Evolutionary conservation across 495 filamentous ascomycete species (phyloP), one percentile per base, ranked within the genome.

Genomic region (Hypoxylon lenormandii): DNA sequence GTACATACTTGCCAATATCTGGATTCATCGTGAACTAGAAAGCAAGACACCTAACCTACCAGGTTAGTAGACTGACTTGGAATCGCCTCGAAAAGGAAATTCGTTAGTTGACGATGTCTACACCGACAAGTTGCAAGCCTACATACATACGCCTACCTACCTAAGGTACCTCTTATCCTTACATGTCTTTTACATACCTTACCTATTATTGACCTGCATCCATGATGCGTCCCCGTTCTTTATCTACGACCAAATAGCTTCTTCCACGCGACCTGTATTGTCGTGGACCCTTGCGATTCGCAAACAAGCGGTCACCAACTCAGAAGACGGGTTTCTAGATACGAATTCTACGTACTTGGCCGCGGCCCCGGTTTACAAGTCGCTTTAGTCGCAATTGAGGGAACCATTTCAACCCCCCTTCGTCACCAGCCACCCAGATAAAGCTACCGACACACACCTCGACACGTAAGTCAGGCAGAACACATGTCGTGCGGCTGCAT

Each of bases 231-330:
- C 57, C 62, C 60, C 57, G 33, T 63, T 54, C 57, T 61, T 38
- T 66, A 61, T 52, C 56, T 61, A 55, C 62, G 23, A 63, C 68
- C 68, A 71, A 66, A 36, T 71, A 71, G 68, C 68, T 52, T 58
- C 58, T 56, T 66, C 51, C 68, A 71, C 68, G 68, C 68, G 43
- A 66, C 62, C 57, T 62, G 7, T 47, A 50, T 23, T 65, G 36
- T 71, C 68, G 68, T 71, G 68, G 63, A 66, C 63, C 62, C 62
- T 59, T 48, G 62, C 53, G 52, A 71, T 71, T 71, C 68, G 68
- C 52, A 71, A 71, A 71, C 38, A 66, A 60, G 68, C 68, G 68
- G 68, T 71, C 68, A 71, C 68, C 58, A 71, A 71, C 51, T 13
- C 58, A 36, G 36, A 62, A 61, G 18, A 8, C 19, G 3, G 53